Percentiles rank a stretch among this genome's conserved stretches.
phyloP scores from a whole-genome alignment of 164 flowering plant genomes.

The Umbilicus rupestris region DNA sequence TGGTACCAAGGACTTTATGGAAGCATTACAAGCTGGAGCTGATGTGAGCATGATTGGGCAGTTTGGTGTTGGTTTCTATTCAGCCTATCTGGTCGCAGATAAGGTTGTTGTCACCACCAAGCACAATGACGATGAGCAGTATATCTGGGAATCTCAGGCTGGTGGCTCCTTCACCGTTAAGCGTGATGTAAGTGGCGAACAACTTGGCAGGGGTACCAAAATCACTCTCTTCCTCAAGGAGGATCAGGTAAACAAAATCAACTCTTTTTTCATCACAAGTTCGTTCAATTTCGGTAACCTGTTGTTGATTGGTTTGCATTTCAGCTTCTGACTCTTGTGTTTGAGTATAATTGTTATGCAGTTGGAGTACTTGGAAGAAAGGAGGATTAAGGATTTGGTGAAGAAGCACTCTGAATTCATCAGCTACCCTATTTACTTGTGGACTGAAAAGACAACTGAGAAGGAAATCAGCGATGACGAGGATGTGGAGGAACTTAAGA shows the following conservation, averaged over 20 bases:
- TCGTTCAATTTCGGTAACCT: background rate
- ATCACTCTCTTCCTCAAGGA: constrained; percentile 57
- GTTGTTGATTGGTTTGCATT: background rate
- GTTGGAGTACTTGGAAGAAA: constrained; percentile 63
- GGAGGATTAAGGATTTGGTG: constrained; percentile 58
- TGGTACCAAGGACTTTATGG: constrained; percentile 70
- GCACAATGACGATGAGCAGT: constrained; percentile 65
- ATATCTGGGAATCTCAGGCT: constrained; percentile 65
- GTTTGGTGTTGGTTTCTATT: constrained; percentile 63
- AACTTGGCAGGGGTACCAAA: constrained; percentile 56
- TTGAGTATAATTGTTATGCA: constrained; percentile 9
- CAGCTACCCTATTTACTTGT: constrained; percentile 57
- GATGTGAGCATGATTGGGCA: constrained; percentile 72
- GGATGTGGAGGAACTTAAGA: constrained; percentile 53
- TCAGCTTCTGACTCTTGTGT: background rate
- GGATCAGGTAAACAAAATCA: constrained; percentile 32
- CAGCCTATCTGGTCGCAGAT: constrained; percentile 56
- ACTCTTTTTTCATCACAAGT: background rate
- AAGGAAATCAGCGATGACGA: constrained; percentile 61
- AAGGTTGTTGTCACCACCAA: constrained; percentile 60
- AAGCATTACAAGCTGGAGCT: constrained; percentile 60
- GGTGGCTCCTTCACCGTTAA: constrained; percentile 69
- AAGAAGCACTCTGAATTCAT: constrained; percentile 72
- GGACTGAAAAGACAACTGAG: constrained; percentile 61
- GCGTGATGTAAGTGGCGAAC: constrained; percentile 48